Base-by-base conservation (phyloP, 345 rosid genomes). In the Cochlearia excelsa region DNA sequence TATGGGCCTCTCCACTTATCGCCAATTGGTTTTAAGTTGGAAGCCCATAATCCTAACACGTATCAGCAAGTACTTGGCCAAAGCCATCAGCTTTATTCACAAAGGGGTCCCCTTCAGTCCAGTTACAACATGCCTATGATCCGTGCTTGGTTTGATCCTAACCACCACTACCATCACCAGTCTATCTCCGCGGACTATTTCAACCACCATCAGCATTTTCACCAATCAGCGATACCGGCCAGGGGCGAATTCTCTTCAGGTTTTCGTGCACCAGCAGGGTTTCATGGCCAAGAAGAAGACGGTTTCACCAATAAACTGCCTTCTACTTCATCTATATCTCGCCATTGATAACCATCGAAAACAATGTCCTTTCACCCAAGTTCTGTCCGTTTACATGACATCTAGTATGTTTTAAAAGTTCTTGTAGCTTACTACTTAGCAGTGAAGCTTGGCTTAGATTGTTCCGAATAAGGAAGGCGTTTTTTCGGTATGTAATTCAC, bases 71-170 rank as follows among this genome's bases (percentile, higher is more conserved):
- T 74, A 28, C 73, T 68, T 42, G 82, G 87, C 79, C 91, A 85
- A 71, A 80, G 73, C 75, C 77, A 16, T 16, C 77, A 70, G 80
- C 75, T 82, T 80, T 80, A 68, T 41, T 65, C 89, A 67, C 95
- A 85, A 82, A 84, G 98, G 98, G 95, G 98, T 84, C 77, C 96
- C 98, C 96, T 91, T 91, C 98, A 91, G 98, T 91, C 98, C 96
- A 91, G 86, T 85, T 75, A 81, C 78, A 16, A 16, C 23, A 73
- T 77, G 77, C 84, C 95, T 46, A 65, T 81, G 58, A 41, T 76
- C 70, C 95, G 88, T 80, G 90, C 96, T 82, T 87, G 91, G 96
- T 69, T 69, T 53, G 75, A 75, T 42, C 80, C 84, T 54, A 82
- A 83, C 4, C 88, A 74, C 30, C 79, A 16, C 23, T 16, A 16